Conservation (phyloP, 306 rosid genomes). For the Canavalia gladiata region DNA sequence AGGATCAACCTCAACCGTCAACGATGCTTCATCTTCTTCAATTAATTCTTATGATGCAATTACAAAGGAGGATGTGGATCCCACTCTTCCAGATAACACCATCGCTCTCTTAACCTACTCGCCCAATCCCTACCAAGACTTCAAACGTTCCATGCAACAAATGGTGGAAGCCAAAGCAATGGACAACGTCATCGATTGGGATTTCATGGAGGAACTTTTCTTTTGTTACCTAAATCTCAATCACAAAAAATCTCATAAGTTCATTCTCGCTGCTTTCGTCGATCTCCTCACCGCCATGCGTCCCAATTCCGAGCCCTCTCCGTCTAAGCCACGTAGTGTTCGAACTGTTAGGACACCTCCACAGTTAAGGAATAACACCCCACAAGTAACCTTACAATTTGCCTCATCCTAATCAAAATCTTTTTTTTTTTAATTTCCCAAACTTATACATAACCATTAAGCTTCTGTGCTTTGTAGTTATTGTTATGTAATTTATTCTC, state of each 20-base stretch:
- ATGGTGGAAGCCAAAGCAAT: constrained; percentile 60
- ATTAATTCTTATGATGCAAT: too few species aligned
- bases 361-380: constrained; percentile 38
- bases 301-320: constrained; percentile 26
- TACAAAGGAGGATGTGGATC: background rate
- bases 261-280: constrained; percentile 72
- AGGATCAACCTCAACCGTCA: constrained; percentile 38
- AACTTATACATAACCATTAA: background rate
- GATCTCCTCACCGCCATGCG: constrained; percentile 68
- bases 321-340: constrained; percentile 53
- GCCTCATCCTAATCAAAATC: constrained; percentile 13
- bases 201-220: constrained; percentile 83
- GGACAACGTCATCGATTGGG: constrained; percentile 65
- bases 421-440: background rate
- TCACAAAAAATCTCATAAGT: constrained; percentile 69
- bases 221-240: constrained; percentile 67
- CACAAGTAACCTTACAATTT: constrained; percentile 42
- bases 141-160: constrained; percentile 74
- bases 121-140: constrained; percentile 61
- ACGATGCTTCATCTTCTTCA: constrained; percentile 32
- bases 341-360: constrained; percentile 50
- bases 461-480: background rate
- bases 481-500: background rate
- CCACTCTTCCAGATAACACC: constrained; percentile 59
- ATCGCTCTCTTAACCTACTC: constrained; percentile 65